Base-by-base conservation (phyloP, 164 flowering plant species). In the Berberis thunbergii region DNA sequence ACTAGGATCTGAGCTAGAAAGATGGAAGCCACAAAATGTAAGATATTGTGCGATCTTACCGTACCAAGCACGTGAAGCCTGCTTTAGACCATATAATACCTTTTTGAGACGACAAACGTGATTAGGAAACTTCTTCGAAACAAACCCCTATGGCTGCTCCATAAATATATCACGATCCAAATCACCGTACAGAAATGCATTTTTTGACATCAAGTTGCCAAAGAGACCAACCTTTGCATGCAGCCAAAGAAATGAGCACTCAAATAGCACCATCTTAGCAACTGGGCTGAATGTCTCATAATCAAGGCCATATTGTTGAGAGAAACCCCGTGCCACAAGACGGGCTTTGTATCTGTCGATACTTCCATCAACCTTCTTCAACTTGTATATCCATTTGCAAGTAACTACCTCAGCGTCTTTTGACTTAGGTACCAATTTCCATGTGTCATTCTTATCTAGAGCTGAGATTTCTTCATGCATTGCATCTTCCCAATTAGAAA, bases 231-330 rank as follows among this genome's bases (percentile, higher is more conserved):
- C 60, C 60, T 41, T 57, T 57, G n/a, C 45, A 41, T 2, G 45
- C 64, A 45, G 54, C 54, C 64, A 61, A 61, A 7, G 64, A 61
- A 61, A 61, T 61, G 7, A 45, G 48, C 0, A 54, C 49, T 26
- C 54, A 12, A 48, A 48, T 3, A 2, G 43, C 54, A 61, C 54
- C 64, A 62, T 62, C 55, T 41, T 62, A 4, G 64, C 64, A n/a
- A 62, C 55, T 11, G 64, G 55, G 43, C 44, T 62, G 64, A 62
- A 62, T 1, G 55, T 62, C 56, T 62, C 56, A 39, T 62, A 62
- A 49, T 62, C 64, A 1, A 62, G 12, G 2, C 56, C 55, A 62
- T 62, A 62, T 4, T 49, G 43, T 49, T 62, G 64, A 41, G 56
- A 62, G 41, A 62, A 62, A 4, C 64, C 64, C 11, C 54, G 56